These are phyloP conservation scores for Penicillium griseofulvum DNA, from an alignment of 2,329 filamentous ascomycete species.

Conservation along the genomic window DNA sequence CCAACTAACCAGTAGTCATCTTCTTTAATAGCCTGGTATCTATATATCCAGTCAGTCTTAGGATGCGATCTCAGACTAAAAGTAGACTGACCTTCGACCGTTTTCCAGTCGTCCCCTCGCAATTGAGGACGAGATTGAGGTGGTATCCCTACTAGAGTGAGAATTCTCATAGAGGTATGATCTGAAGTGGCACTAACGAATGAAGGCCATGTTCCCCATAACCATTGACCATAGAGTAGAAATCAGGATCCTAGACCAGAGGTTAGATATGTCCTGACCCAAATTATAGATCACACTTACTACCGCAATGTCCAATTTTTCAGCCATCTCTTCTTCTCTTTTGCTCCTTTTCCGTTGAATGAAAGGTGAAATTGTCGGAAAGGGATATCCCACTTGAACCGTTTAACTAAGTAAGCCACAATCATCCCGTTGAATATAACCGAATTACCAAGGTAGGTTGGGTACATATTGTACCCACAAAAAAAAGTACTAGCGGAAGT, in stretches of 20 bases:
- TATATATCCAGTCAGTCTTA: conserved; percentile 1
- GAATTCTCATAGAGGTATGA: not conserved
- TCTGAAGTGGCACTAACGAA: conserved; percentile 8
- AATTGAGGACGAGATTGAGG: conserved; percentile 14
- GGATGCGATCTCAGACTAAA: conserved; percentile 11
- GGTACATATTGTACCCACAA: too few relatives aligned
- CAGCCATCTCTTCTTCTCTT: not conserved
- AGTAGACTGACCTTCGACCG: conserved; percentile 21
- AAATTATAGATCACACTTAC: not conserved
- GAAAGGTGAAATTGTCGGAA: too few relatives aligned
- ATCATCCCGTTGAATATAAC: too few relatives aligned
- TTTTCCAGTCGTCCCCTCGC: conserved; percentile 16
- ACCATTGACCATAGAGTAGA: conserved; percentile 4
- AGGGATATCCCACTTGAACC: too few relatives aligned
- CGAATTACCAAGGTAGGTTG: too few relatives aligned
- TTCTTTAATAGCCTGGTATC: conserved; percentile 19
- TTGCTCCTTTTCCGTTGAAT: too few relatives aligned
- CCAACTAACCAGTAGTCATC: conserved; percentile 19
- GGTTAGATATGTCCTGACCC: not conserved
- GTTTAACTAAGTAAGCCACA: too few relatives aligned
- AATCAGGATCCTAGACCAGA: conserved; percentile 8
- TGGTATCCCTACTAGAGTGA: conserved; percentile 13
- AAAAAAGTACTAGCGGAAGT: too few relatives aligned
- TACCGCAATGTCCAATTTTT: not conserved
- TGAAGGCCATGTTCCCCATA: conserved; percentile 5